Base-by-base conservation (phyloP, 2,329 filamentous ascomycete species). In the Arthrobotrys iridis region DNA sequence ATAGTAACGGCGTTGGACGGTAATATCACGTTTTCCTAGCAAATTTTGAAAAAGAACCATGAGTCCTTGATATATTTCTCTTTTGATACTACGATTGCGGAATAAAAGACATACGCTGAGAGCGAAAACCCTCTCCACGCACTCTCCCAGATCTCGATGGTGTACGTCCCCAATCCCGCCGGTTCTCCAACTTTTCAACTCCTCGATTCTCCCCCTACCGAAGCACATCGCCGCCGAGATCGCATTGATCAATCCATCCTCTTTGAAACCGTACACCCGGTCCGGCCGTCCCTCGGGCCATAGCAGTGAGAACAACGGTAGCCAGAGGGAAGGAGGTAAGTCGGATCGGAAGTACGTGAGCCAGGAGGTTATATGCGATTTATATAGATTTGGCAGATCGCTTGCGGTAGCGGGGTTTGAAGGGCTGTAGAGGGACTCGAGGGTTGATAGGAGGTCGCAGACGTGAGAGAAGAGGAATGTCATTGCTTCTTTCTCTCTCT, bases 241-340 rank as follows among this genome's bases (percentile, higher is more conserved):
- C 11, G 75, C 73, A 48, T 65, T 78, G 4, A 76, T 66, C 28
- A 79, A 71, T 10, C 75, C 70, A 18, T 77, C 66, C 45, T 79
- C 77, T 15, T 77, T 72, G 30, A 79, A 75, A 4, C 67, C 75
- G 46, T 79, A 79, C 11, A 77, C 77, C 22, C 79, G 59, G 43
- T 79, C 79, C 37, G 64, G 50, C 18, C 79, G 63, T 10, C 78
- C 66, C 35, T 75, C 71, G 2, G 79, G 79, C 50, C 78, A 77
- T 18, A 79, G 41, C 15, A 78, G 58, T 3, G 77, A 79, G 28
- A 79, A 79, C 24, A 79, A 52, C 6, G 77, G 65, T 7, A 77
- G 13, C 57, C 77, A 71, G n/a, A 67, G 60, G 22, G 59, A 35
- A 10, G 77, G 74, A 5, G 52, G 70, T 20, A 79, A 57, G 10